These are phyloP conservation scores for Gyrodon lividus DNA, from an alignment of 768 basidiomycete species.

Conservation along the genomic window DNA sequence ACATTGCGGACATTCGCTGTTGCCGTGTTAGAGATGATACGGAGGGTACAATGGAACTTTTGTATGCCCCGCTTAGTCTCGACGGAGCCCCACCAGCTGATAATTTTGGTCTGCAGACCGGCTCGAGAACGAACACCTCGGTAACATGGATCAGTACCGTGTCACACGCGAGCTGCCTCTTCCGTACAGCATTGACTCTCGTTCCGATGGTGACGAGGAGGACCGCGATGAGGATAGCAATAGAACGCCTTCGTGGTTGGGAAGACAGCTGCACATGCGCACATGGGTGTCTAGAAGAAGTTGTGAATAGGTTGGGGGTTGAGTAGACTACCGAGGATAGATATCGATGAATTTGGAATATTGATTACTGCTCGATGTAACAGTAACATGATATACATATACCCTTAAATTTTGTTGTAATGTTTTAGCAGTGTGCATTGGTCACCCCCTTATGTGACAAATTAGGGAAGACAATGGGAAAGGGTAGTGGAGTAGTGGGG, in stretches of 20 bases:
- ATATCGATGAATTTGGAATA: no score
- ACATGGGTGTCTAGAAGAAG: background rate
- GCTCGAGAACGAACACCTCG: constrained; percentile 87
- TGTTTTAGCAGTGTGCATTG: no score
- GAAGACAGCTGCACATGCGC: background rate
- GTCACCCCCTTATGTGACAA: no score
- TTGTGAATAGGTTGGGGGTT: no score
- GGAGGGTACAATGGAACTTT: constrained; percentile 92
- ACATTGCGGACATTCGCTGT: constrained; percentile 64
- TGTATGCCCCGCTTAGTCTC: constrained; percentile 45
- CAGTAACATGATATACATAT: no score
- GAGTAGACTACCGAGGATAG: background rate
- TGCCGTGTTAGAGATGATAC: constrained; percentile 70
- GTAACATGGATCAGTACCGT: constrained; percentile 92
- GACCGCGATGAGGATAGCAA: background rate
- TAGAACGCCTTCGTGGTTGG: background rate
- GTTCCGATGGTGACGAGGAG: constrained; percentile 46
- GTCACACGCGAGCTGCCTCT: constrained; percentile 82
- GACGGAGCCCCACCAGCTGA: background rate
- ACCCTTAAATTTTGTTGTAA: no score
- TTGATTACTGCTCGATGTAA: no score
- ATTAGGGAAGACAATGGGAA: no score
- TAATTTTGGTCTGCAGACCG: constrained; percentile 47
- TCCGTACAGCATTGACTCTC: constrained; percentile 62
- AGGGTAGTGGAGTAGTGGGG: no score